Evolutionary conservation across 805 yeast genomes (phyloP), one percentile per base, ranked within the genome.

Genomic region (Yamadazyma phyllophila): DNA sequence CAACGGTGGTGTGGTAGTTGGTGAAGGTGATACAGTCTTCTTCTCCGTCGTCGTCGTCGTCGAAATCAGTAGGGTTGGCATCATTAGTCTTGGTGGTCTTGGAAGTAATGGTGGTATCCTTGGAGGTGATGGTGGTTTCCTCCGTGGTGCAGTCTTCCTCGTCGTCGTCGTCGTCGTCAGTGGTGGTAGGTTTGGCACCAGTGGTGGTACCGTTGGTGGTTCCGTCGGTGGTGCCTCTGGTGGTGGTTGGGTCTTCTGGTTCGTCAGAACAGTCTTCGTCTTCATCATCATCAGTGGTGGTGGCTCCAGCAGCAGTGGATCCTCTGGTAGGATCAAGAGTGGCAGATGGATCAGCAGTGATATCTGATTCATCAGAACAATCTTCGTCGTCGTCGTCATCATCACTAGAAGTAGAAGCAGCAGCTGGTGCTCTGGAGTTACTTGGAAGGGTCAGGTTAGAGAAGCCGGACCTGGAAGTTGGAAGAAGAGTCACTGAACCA

Each of bases 361-460:
- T 14, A n/a, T 33, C 34, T 9, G 32, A 26, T 16, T 39, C 47
- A 34, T 33, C 40, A 9, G 35, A 39, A 38, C 50, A 47, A 17
- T 49, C 55, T 27, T 49, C 53, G 6, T 54, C 58, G 33, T 55
- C 59, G 14, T 42, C 41, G 15, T 37, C 46, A 26, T 38, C 46
- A 32, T 37, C 46, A 17, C 12, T 35, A 26, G 44, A 16, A 10
- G 32, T 26, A 30, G 27, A 11, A 29, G 41, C 14, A 9, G 38
- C 16, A 37, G 43, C 39, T 29, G 44, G 24, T 5, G 36, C 27
- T 24, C 39, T 30, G 14, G 41, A 14, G 31, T 26, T 26, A 38
- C 3, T 26, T 15, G 29, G 14, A 24, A 26, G 13, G 16, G 43
- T 29, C 31, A 29, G 31, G 13, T 29, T 29, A 7, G 31, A 29